Evolutionary conservation across 176 grass and related monocot genomes (phyloP).

Genomic region (Microstegium vimineum): DNA sequence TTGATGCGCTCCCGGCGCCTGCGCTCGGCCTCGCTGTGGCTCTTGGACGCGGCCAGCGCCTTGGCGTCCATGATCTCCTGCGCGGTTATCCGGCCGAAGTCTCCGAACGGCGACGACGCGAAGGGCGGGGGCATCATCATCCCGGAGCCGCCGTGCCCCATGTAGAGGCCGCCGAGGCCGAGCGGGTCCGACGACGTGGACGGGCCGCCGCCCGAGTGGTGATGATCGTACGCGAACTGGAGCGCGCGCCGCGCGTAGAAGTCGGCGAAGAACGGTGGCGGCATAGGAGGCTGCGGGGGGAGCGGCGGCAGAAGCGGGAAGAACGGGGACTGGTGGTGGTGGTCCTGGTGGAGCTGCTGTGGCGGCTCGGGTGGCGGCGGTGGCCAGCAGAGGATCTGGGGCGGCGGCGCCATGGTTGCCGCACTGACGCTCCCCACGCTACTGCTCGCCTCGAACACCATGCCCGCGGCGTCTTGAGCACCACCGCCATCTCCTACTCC

Average conservation of each 20-base stretch:
- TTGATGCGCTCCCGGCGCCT: conserved; percentile 97
- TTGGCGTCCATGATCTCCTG: conserved; percentile 94
- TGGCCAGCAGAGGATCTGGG: conserved; percentile 40
- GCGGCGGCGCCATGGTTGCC: conserved; percentile 43
- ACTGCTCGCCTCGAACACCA: conserved; percentile 50
- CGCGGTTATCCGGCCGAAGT: conserved; percentile 56
- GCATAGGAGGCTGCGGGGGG: conserved; percentile 33
- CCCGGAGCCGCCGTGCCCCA: conserved; percentile 26
- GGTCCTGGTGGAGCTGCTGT: conserved; percentile 25
- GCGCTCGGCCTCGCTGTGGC: conserved; percentile 98
- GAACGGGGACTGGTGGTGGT: conserved; percentile 46
- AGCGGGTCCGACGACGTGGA: conserved; percentile 76
- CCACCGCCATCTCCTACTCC: neutral
- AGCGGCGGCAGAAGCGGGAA: conserved; percentile 60
- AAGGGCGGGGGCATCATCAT: conserved; percentile 61
- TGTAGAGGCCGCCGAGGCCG: conserved; percentile 79
- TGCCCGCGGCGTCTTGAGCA: conserved; percentile 23
- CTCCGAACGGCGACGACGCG: conserved; percentile 51
- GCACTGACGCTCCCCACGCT: conserved; percentile 57
- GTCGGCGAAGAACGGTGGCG: conserved; percentile 66
- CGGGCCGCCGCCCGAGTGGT: conserved; percentile 35
- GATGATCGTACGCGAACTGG: conserved; percentile 75
- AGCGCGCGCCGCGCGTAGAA: conserved; percentile 72
- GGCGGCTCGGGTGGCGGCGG: neutral
- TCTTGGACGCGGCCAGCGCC: conserved; percentile 95